phyloP scores from a whole-genome alignment of 2,329 filamentous ascomycete species.

The Gnomoniopsis sp. region DNA sequence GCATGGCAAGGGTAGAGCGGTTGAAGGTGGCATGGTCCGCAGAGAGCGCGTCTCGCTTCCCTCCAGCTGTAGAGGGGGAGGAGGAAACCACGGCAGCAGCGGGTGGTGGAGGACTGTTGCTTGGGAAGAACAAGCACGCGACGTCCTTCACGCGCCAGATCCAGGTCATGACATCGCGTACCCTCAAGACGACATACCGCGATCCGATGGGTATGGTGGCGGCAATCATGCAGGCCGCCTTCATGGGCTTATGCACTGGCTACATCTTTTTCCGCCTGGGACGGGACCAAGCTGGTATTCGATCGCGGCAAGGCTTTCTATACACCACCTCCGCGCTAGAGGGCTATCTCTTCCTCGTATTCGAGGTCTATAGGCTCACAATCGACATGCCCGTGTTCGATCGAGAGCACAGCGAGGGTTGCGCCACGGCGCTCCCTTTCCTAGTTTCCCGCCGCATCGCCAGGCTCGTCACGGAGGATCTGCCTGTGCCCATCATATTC shows the following conservation, averaged over 20 bases:
- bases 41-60: conserved; percentile 30
- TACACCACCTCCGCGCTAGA: conserved; percentile 71
- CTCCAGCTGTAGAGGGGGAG: conserved; percentile 19
- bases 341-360: conserved; percentile 72
- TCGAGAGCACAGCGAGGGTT: conserved; percentile 69
- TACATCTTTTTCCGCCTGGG: conserved; percentile 69
- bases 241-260: conserved; percentile 69
- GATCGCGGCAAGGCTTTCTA: conserved; percentile 68
- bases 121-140: conserved; percentile 39
- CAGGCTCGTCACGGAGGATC: conserved; percentile 65
- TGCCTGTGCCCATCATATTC: conserved; percentile 70
- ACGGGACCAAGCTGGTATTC: conserved; percentile 66
- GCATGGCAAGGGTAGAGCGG: conserved; percentile 54
- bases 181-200: conserved; percentile 68
- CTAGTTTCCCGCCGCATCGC: conserved; percentile 68
- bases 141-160: conserved; percentile 58
- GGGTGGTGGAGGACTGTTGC: neutral
- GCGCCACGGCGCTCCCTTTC: conserved; percentile 66
- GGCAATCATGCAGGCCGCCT: conserved; percentile 64
- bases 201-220: conserved; percentile 74
- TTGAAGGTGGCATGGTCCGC: conserved; percentile 59
- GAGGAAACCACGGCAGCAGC: conserved; percentile 1
- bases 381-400: conserved; percentile 75
- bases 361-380: conserved; percentile 72
- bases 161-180: conserved; percentile 63